Conservation (phyloP, 2,329 filamentous ascomycete genomes). For the Tolypocladium guangdongense region DNA sequence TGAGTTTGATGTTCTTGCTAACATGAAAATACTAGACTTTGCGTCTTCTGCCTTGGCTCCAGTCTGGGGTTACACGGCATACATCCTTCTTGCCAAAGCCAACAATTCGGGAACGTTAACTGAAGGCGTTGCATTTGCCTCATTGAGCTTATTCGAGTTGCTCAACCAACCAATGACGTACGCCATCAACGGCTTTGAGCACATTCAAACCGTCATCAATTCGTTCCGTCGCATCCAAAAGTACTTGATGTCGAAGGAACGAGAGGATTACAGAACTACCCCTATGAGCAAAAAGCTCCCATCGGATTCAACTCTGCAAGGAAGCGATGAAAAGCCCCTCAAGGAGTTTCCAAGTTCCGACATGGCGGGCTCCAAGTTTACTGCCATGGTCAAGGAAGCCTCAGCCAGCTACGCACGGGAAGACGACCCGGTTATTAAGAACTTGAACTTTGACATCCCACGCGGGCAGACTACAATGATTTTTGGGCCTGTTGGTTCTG, state of each 20-base stretch:
- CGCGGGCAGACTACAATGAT: slow-evolving; percentile 11
- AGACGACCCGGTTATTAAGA: background rate
- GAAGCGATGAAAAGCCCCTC: background rate
- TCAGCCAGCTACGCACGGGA: slow-evolving; percentile 5
- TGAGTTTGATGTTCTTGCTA: background rate
- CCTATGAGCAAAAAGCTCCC: background rate
- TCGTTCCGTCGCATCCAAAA: slow-evolving; percentile 11
- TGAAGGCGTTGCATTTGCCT: slow-evolving; percentile 10
- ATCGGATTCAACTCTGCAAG: background rate
- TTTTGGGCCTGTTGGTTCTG: slow-evolving; percentile 11
- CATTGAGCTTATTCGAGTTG: slow-evolving; percentile 10
- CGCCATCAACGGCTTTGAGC: slow-evolving; percentile 9
- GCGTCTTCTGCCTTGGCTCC: slow-evolving; percentile 8
- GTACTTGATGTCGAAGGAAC: slow-evolving; percentile 9
- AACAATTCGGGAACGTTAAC: slow-evolving; percentile 7
- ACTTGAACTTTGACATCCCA: slow-evolving; percentile 5
- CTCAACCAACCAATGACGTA: slow-evolving; percentile 10
- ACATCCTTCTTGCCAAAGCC: slow-evolving; percentile 6
- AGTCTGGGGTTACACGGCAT: slow-evolving; percentile 9
- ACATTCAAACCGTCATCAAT: slow-evolving; percentile 10
- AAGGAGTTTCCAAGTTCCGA: background rate
- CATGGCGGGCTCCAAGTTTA: background rate
- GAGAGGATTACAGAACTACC: slow-evolving; percentile 4
- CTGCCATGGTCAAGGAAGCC: slow-evolving; percentile 1
- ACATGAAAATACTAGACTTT: slow-evolving; percentile 1